Conservation (phyloP, 2,329 filamentous ascomycete genomes). For the Colletotrichum destructivum region DNA sequence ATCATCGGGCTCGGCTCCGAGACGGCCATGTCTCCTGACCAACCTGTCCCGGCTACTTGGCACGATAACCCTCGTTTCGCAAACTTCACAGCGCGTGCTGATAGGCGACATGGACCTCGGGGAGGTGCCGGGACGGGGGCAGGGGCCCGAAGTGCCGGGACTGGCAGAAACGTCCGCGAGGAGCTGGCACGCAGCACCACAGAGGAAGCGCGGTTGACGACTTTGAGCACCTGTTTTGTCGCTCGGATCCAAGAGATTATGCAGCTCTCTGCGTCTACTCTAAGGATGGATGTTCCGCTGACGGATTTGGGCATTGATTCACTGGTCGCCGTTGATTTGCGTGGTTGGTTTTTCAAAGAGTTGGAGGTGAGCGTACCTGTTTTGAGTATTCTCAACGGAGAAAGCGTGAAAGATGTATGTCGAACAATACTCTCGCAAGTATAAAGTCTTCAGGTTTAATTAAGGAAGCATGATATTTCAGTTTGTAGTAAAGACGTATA, state of each 20-base stretch:
- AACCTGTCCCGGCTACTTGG: neutral
- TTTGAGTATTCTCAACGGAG: constrained; percentile 59
- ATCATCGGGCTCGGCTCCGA: constrained; percentile 18
- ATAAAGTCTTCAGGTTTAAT: neutral
- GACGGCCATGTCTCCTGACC: neutral
- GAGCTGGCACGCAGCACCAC: neutral
- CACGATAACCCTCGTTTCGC: constrained; percentile 17
- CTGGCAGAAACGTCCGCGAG: constrained; percentile 14
- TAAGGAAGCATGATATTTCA: too few relatives aligned
- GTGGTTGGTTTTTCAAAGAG: constrained; percentile 63
- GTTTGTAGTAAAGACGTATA: too few relatives aligned
- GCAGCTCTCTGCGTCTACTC: constrained; percentile 15
- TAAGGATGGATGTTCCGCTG: constrained; percentile 8
- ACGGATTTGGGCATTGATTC: constrained; percentile 47
- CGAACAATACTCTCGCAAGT: constrained; percentile 11
- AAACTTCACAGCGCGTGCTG: constrained; percentile 18
- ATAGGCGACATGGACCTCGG: neutral
- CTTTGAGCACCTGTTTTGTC: constrained; percentile 3
- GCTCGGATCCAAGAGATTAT: constrained; percentile 20
- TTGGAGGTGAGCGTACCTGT: constrained; percentile 60
- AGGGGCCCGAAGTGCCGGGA: neutral
- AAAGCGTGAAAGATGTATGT: constrained; percentile 38
- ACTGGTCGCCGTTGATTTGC: constrained; percentile 52
- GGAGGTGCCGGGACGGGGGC: neutral
- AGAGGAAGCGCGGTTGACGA: constrained; percentile 10